Conservation (phyloP, 2,329 filamentous ascomycete genomes). For the Didymella pomorum region DNA sequence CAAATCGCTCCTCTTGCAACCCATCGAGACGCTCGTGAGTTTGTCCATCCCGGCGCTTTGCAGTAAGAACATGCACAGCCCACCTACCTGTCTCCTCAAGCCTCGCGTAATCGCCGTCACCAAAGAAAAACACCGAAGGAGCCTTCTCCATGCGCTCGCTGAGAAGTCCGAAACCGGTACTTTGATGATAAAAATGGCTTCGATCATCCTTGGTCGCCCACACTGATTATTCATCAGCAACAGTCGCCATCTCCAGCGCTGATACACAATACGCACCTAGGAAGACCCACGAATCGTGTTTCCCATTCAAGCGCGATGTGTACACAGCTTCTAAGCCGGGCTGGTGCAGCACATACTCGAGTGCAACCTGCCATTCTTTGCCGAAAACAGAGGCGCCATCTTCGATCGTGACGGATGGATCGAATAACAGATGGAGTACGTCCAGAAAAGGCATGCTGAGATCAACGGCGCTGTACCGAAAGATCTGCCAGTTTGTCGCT, state of each 20-base stretch:
- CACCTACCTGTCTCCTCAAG: slow-evolving; percentile 4
- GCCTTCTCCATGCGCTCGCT: background rate
- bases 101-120: background rate
- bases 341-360: slow-evolving; percentile 7
- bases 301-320: background rate
- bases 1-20: background rate
- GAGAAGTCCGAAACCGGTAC: slow-evolving; percentile 3
- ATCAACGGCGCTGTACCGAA: background rate
- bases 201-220: slow-evolving; percentile 9
- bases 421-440: background rate
- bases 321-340: background rate
- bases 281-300: slow-evolving; percentile 2
- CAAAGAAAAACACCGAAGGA: slow-evolving; percentile 4
- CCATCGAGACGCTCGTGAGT: background rate
- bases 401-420: background rate
- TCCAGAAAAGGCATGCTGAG: slow-evolving; percentile 10
- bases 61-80: background rate
- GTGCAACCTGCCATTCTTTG: slow-evolving; percentile 13
- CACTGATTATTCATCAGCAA: background rate
- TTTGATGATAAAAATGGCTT: slow-evolving; percentile 10
- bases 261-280: background rate
- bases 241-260: background rate
- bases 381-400: background rate
- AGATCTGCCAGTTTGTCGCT: background rate
- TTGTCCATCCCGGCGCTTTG: background rate